Evolutionary conservation across 371 early-diverging fungal species (phyloP).

Genomic region (Mortierella sp.): DNA sequence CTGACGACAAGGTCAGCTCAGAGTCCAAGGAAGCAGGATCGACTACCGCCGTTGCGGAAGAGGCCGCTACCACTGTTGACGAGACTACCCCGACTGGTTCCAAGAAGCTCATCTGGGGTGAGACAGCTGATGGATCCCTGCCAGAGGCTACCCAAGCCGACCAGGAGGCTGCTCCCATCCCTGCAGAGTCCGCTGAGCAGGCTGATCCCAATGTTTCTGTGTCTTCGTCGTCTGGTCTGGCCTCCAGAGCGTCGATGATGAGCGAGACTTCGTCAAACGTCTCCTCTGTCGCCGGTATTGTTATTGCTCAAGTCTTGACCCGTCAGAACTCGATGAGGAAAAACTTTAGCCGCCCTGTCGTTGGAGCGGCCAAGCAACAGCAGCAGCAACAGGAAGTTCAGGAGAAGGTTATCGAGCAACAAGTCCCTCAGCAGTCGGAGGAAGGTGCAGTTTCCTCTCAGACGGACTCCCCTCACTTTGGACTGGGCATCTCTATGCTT

Average conservation of each 20-base stretch:
- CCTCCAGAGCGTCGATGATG: slow-evolving; percentile 39
- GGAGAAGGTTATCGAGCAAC: neutral
- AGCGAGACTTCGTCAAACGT: slow-evolving; percentile 46
- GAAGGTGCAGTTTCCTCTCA: neutral
- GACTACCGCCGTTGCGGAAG: neutral
- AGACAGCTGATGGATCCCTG: neutral
- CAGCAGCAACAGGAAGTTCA: neutral
- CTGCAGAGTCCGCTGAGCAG: neutral
- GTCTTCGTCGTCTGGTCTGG: slow-evolving; percentile 30
- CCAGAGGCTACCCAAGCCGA: neutral
- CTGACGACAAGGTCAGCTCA: neutral
- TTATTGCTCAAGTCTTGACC: slow-evolving; percentile 45
- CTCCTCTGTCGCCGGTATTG: slow-evolving; percentile 44
- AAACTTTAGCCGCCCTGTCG: slow-evolving; percentile 30
- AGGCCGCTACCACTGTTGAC: neutral
- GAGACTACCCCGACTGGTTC: neutral
- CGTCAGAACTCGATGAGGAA: slow-evolving; percentile 46
- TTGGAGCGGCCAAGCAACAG: slow-evolving; percentile 3
- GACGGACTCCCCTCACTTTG: slow-evolving; percentile 22
- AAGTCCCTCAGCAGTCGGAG: neutral
- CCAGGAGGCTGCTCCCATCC: neutral
- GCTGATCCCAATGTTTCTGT: neutral
- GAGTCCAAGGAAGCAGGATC: neutral
- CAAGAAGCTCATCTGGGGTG: slow-evolving; percentile 21
- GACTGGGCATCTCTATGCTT: slow-evolving; percentile 41